Conservation (phyloP, 495 filamentous ascomycete genomes). For the Penicillium fimorum region DNA sequence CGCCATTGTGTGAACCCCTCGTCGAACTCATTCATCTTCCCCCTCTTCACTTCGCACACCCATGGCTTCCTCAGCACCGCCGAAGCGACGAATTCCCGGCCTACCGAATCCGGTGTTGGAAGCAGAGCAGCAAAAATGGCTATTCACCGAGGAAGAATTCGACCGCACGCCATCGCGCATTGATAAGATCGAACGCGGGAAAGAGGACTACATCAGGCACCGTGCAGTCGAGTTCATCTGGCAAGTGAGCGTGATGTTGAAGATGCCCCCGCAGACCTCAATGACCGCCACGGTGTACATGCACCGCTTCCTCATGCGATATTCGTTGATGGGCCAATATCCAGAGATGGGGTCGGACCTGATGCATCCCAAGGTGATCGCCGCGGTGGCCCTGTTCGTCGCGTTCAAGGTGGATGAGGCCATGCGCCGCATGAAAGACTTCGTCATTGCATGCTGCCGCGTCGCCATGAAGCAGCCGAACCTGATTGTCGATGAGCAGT, state of each 20-base stretch:
- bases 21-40: background rate
- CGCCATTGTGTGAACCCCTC: background rate
- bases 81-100: constrained; percentile 48
- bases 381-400: constrained; percentile 85
- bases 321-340: constrained; percentile 56
- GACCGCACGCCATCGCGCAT: constrained; percentile 76
- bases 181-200: constrained; percentile 70
- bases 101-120: constrained; percentile 50
- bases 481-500: constrained; percentile 86
- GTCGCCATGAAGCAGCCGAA: constrained; percentile 92
- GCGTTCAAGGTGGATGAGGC: constrained; percentile 97
- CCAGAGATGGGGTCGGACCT: constrained; percentile 38
- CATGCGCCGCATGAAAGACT: constrained; percentile 86
- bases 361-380: constrained; percentile 86
- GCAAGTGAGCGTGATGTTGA: constrained; percentile 89
- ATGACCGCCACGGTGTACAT: constrained; percentile 91
- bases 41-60: background rate
- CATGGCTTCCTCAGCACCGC: constrained; percentile 35
- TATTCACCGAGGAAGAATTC: constrained; percentile 83
- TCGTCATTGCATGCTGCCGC: constrained; percentile 87
- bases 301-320: constrained; percentile 92
- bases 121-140: constrained; percentile 72
- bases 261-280: constrained; percentile 86
- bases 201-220: constrained; percentile 73
- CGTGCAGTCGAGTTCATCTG: constrained; percentile 97